Base-by-base conservation (phyloP, 805 yeast species). In the Brettanomyces naardenensis region DNA sequence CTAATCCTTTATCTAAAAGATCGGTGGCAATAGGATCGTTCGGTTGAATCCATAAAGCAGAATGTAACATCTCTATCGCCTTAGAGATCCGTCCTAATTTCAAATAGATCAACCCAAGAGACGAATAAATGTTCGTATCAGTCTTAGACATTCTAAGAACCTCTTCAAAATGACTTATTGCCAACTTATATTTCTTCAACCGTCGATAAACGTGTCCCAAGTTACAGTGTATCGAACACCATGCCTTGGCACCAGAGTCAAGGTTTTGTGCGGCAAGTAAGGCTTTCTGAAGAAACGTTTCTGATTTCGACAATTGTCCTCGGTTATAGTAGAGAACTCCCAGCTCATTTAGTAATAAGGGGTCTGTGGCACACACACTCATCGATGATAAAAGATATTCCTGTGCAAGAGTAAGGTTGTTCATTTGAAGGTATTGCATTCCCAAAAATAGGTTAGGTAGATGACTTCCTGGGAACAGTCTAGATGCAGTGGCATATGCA, bases 401-500 rank as follows among this genome's bases (percentile, higher is more conserved):
- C 48, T 84, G 89, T 0, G 97, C 87, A 38, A 92, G 64, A 5
- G 79, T 72, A 33, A 84, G 66, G 48, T 89, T 88, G 55, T 80
- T 81, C 78, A 90, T 82, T 42, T 86, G 88, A 48, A 88, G 63
- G 57, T 92, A 90, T 63, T 92, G 97, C 96, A 92, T 92, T 1
- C 98, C 99, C 28, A 92, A 66, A 51, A 85, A 90, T 42, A 92
- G 62, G 51, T 83, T 78, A 2, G 98, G 97, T 33, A 89, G 62
- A 56, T 92, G 97, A 3, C 89, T 80, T 1, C 95, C 95, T 0
- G 89, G 88, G 52, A 92, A 92, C 31, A 89, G 69, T 44, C 96
- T 66, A 1, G 95, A 87, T 0, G 97, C 97, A 10, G 95, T 89
- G 2, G 97, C 89, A 59, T 89, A 92, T 0, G 97, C 97, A 40